Base-by-base conservation (phyloP, 2,329 filamentous ascomycete genomes). In the Ceratocystiopsis minuta region DNA sequence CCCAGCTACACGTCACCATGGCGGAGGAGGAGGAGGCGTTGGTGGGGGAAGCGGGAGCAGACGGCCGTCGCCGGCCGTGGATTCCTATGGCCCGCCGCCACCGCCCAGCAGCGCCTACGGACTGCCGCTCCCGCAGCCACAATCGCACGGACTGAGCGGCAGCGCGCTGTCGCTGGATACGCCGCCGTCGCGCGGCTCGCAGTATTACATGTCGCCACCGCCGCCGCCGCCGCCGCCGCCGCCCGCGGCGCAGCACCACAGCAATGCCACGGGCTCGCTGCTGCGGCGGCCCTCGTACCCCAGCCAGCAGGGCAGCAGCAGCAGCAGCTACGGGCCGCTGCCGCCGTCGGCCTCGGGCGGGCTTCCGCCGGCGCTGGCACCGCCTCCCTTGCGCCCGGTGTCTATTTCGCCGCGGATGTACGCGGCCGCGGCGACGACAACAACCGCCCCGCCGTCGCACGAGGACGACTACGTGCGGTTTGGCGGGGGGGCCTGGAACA, bases 131-230 rank as follows among this genome's bases (percentile, higher is more conserved):
- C 38, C 42, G 16, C 18, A 12, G 20, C 16, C 20, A 15, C 16
- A 36, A n/a, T n/a, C n/a, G n/a, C n/a, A n/a, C n/a, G n/a, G n/a
- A n/a, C n/a, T n/a, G n/a, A n/a, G n/a, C n/a, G n/a, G n/a, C n/a
- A n/a, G n/a, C n/a, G n/a, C n/a, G n/a, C n/a, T n/a, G 18, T 15
- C 37, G 9, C 24, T 34, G 32, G 39, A 44, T 5, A 24, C 24
- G 10, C 16, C 43, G 2, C 34, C 36, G 32, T 39, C 38, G 9
- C 39, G 38, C 6, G 33, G n/a, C 3, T 37, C 46, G 18, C 44
- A 43, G 16, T 47, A 48, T 32, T 47, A 48, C 40, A 41, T 41
- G 39, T 48, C 46, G 11, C 43, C 45, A 5, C 45, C 43, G n/a
- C 39, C 39, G 11, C 39, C 37, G 13, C 36, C 38, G 13, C 24